These are phyloP conservation scores for Hippophae rhamnoides DNA, from an alignment of 306 rosid species.

Conservation along the genomic window DNA sequence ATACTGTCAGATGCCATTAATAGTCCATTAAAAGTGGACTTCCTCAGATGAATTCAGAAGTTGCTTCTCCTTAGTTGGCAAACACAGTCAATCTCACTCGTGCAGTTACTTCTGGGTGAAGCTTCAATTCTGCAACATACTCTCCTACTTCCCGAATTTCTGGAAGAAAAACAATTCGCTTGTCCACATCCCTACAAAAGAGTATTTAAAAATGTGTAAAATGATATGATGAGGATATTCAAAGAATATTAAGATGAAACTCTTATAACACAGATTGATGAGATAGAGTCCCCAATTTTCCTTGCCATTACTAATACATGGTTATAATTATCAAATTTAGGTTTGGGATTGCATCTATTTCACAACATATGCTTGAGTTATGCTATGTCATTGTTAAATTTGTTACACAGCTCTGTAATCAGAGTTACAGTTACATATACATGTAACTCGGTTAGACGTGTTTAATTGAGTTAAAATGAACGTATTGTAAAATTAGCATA, in stretches of 20 bases:
- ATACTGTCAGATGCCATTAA: too few relatives aligned
- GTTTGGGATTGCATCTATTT: too few relatives aligned
- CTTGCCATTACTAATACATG: neutral
- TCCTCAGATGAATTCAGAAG: constrained; percentile 1
- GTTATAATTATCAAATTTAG: too few relatives aligned
- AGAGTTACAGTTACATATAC: too few relatives aligned
- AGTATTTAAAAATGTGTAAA: constrained; percentile 4
- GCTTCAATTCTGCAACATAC: constrained; percentile 81
- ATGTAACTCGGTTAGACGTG: too few relatives aligned
- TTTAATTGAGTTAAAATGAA: too few relatives aligned
- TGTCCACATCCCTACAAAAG: constrained; percentile 74
- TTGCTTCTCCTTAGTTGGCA: constrained; percentile 50
- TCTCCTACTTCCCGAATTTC: constrained; percentile 85
- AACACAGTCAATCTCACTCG: constrained; percentile 57
- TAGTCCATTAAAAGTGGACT: neutral
- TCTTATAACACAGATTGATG: neutral
- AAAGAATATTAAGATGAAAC: neutral
- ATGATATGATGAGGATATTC: constrained; percentile 1
- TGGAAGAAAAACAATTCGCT: constrained; percentile 73
- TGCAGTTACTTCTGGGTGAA: constrained; percentile 94
- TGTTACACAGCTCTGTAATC: too few relatives aligned
- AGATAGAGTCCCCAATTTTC: neutral
- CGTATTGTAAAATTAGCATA: too few relatives aligned
- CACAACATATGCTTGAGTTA: too few relatives aligned
- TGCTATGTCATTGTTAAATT: too few relatives aligned